Evolutionary conservation across 805 yeast species (phyloP), one percentile per base, ranked within the genome.

Genomic region (Myxozyma geophila): DNA sequence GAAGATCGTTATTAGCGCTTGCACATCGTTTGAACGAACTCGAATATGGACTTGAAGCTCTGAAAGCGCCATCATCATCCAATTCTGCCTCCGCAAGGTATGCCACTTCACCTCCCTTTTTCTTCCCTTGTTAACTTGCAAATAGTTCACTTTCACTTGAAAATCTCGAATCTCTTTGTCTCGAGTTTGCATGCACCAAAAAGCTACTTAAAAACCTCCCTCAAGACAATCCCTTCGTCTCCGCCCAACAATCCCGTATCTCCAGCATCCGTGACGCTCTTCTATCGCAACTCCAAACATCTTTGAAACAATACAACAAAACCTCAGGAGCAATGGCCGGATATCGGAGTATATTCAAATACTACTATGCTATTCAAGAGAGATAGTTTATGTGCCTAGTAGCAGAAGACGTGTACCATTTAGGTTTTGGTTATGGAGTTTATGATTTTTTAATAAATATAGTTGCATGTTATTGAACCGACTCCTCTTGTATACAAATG

Each of bases 11-110:
- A 39, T 10, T 72, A n/a, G 12, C 47, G 44, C 66, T 57, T 52
- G 47, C 67, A 8, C 70, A 64, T 37, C 52, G 67, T 23, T 49
- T 72, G n/a, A 44, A 54, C n/a, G 66, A 68, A 28, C 54, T 72
- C 41, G 74, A 72, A 39, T 40, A 44, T 9, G 49, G 53, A 12
- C 41, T 65, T 19, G 21, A 48, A 40, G 39, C 2, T 28, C 28
- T 28, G 28, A 28, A 28, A 28, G 2, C 28, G 28, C 28, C 67
- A 58, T 28, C 54, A 3, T 21, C 49, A 35, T 33, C 53, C 47
- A 13, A n/a, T 35, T 9, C 13, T 33, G n/a, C 39, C 15, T 17
- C 9, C n/a, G 10, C 51, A 33, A 54, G 41, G 51, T 35, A 35
- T 10, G 39, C n/a, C 33, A 21, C 46, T 10, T n/a, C 36, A 9